Evolutionary conservation across 495 filamentous ascomycete species (phyloP).

Genomic region (Aspergillus sclerotiicarbonarius): DNA sequence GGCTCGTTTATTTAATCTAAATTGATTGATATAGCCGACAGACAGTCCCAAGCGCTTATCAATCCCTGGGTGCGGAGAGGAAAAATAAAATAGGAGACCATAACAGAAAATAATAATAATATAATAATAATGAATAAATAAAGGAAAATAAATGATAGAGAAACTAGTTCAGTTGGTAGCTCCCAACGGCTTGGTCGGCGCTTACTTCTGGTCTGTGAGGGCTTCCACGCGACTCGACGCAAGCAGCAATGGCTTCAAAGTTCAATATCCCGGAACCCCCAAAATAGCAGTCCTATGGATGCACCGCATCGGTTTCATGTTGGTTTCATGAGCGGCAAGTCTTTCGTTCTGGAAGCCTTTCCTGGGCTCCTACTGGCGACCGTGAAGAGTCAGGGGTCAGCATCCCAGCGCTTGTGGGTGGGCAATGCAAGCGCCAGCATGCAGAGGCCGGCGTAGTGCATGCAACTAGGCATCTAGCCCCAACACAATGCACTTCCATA

Average conservation of each 20-base stretch:
- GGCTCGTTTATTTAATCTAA: conserved; percentile 1
- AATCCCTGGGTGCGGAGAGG: not conserved
- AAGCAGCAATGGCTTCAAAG: not conserved
- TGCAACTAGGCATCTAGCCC: not conserved
- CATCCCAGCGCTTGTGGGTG: conserved; percentile 5
- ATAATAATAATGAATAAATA: not conserved
- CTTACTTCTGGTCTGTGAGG: not conserved
- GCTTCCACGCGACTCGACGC: not conserved
- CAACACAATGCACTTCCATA: not conserved
- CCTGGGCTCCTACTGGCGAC: not conserved
- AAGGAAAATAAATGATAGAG: too few species aligned
- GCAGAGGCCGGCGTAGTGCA: not conserved
- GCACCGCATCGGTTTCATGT: not conserved
- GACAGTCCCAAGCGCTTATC: not conserved
- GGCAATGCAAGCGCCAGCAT: not conserved
- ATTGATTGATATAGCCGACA: not conserved
- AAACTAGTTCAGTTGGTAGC: too few species aligned
- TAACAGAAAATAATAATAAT: not conserved
- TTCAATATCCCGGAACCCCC: not conserved
- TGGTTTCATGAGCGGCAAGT: not conserved
- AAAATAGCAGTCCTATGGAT: conserved; percentile 1
- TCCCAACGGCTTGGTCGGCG: not conserved
- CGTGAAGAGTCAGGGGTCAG: not conserved
- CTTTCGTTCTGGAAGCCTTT: conserved; percentile 6
- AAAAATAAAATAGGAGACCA: not conserved